Conservation (phyloP, 2,329 filamentous ascomycete species). For the Cyphellophora europaea region DNA sequence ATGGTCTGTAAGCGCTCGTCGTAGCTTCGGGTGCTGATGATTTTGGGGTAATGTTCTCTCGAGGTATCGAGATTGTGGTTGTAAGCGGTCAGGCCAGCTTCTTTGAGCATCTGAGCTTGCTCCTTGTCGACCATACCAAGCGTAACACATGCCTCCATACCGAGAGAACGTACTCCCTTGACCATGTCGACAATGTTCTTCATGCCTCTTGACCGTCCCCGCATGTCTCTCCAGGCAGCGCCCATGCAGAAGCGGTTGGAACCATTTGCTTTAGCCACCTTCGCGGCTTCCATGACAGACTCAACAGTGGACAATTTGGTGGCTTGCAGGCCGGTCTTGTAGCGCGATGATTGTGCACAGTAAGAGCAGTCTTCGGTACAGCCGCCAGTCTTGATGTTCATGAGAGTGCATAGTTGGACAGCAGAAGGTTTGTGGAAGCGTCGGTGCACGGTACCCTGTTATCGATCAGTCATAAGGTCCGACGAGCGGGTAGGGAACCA, state of each 20-base stretch:
- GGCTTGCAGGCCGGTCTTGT: conserved; percentile 68
- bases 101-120: conserved; percentile 74
- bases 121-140: conserved; percentile 79
- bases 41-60: conserved; percentile 70
- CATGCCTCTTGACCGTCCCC: conserved; percentile 72
- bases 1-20: conserved; percentile 79
- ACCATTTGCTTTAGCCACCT: conserved; percentile 69
- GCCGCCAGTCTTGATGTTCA: conserved; percentile 94
- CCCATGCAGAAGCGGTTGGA: conserved; percentile 94
- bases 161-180: conserved; percentile 65
- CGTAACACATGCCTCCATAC: conserved; percentile 90
- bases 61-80: conserved; percentile 93
- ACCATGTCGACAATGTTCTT: conserved; percentile 84
- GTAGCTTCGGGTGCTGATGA: conserved; percentile 79
- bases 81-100: conserved; percentile 78
- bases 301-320: conserved; percentile 67
- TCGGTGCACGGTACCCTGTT: conserved; percentile 67
- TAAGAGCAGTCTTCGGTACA: conserved; percentile 91
- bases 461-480: conserved; percentile 4
- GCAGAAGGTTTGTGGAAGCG: conserved; percentile 76
- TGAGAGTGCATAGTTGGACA: conserved; percentile 86
- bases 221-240: conserved; percentile 89
- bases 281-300: conserved; percentile 68
- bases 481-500: no score
- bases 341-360: conserved; percentile 79